Evolutionary conservation across 768 basidiomycete species (phyloP), one percentile per base, ranked within the genome.

Genomic region (Tulasnella sp.): DNA sequence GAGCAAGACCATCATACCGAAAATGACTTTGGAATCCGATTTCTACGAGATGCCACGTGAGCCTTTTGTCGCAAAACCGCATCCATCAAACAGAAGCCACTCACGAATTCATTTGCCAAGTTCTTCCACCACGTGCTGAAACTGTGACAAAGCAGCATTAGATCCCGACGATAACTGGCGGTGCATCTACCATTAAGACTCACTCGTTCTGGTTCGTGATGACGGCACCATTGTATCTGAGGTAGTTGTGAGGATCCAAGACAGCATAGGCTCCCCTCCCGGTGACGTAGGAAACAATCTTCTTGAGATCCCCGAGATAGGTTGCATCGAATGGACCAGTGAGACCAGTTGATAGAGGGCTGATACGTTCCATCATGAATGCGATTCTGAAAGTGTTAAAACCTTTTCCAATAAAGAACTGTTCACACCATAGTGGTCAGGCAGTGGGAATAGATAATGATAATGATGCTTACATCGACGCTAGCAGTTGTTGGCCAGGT

Each of bases 361-460:
- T 69, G 40, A 80, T 55, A 46, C 77, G 74, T 60, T 80, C 78
- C 64, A 74, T 65, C 54, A 67, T 58, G 73, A 80, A 80, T 5
- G 77, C 71, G 54, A 79, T 63, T 53, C 77, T 75, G 75, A 78
- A 78, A 9, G 27, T 68, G 64, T 78, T 78, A 67, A 78, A 73
- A 25, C 76, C 77, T 58, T 75, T 63, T 13, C 60, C 63, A 41
- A 75, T 64, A 62, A 79, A 78, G 67, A 64, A 78, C 68, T 65
- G 6, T 12, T 19, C 28, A 15, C 20, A 28, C 9, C 8, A 37
- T 35, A 28, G 24, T 53, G 5, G 24, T 25, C 16, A 39, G 16
- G 33, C 31, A 29, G 22, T 40, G 8, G 1, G 44, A 2, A 5
- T 4, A n/a, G 7, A 16, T 6, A 34, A 28, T 22, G 12, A 24